Conservation (phyloP, 768 basidiomycete species). For the Mycena leptocephala region DNA sequence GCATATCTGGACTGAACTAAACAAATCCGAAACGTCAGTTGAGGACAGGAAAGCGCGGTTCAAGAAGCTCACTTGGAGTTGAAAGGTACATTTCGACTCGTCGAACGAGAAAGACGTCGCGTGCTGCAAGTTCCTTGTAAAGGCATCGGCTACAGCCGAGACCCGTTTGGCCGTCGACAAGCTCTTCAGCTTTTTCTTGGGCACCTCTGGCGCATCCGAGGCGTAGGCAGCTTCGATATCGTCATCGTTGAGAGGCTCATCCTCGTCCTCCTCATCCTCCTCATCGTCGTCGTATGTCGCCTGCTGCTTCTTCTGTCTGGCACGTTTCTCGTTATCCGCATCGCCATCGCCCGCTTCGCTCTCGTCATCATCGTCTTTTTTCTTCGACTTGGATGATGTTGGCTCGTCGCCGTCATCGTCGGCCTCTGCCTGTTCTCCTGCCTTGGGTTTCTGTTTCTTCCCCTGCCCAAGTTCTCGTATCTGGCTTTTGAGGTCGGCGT, state of each 20-base stretch:
- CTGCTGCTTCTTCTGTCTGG: slow-evolving; percentile 80
- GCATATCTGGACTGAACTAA: slow-evolving; percentile 90
- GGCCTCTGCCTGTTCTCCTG: slow-evolving; percentile 69
- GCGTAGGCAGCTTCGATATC: slow-evolving; percentile 78
- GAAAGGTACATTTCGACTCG: slow-evolving; percentile 78
- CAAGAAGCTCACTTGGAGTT: slow-evolving; percentile 82
- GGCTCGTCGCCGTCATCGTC: slow-evolving; percentile 60
- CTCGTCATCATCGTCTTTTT: slow-evolving; percentile 72
- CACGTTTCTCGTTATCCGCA: slow-evolving; percentile 84
- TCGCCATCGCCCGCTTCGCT: slow-evolving; percentile 90
- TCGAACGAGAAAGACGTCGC: slow-evolving; percentile 85
- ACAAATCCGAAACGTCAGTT: slow-evolving; percentile 6
- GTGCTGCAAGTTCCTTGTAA: slow-evolving; percentile 72
- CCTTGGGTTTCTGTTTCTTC: slow-evolving; percentile 62
- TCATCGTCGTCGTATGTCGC: slow-evolving; percentile 85
- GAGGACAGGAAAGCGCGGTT: background rate
- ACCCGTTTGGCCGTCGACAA: slow-evolving; percentile 58
- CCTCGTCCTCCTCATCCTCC: slow-evolving; percentile 67
- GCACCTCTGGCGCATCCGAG: slow-evolving; percentile 57
- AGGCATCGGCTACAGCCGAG: slow-evolving; percentile 63
- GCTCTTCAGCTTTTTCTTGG: slow-evolving; percentile 46
- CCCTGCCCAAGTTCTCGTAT: slow-evolving; percentile 90
- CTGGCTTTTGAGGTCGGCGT: slow-evolving; percentile 84
- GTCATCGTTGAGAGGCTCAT: slow-evolving; percentile 68
- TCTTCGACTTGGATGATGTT: slow-evolving; percentile 45